phyloP scores from a whole-genome alignment of 2,329 filamentous ascomycete species.

The Xylariaceae sp. region DNA sequence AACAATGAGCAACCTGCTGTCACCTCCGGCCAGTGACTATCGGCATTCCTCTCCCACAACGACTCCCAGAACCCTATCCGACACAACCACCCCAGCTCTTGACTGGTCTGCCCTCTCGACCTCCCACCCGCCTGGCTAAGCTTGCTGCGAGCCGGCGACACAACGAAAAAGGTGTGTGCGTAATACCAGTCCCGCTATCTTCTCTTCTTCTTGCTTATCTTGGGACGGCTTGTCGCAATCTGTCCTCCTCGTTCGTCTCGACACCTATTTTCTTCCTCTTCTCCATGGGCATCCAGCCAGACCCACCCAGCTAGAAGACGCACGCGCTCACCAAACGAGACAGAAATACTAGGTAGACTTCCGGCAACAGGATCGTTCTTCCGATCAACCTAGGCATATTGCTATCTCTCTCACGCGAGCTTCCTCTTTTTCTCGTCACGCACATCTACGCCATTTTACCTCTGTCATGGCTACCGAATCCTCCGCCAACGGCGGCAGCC shows the following conservation, averaged over 20 bases:
- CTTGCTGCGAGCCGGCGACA: background rate
- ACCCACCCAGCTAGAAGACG: background rate
- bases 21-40: too few relatives aligned
- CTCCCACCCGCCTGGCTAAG: background rate
- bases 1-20: too few relatives aligned
- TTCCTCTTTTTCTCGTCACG: slow-evolving; percentile 2
- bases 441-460: slow-evolving; percentile 2
- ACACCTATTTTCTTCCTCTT: background rate
- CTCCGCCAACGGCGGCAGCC: slow-evolving; percentile 46
- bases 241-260: background rate
- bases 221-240: slow-evolving; percentile 2
- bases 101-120: background rate
- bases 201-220: background rate
- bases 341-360: slow-evolving; percentile 4
- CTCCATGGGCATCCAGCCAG: background rate
- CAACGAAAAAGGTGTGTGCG: background rate
- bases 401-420: slow-evolving; percentile 5
- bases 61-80: slow-evolving; percentile 3
- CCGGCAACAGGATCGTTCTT: background rate
- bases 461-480: slow-evolving; percentile 40
- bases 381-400: background rate
- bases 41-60: too few relatives aligned
- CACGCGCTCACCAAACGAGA: slow-evolving; percentile 19
- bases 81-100: slow-evolving; percentile 3
- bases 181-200: background rate